Conservation (phyloP, 371 early-diverging fungal species). For the Mycotypha africana region DNA sequence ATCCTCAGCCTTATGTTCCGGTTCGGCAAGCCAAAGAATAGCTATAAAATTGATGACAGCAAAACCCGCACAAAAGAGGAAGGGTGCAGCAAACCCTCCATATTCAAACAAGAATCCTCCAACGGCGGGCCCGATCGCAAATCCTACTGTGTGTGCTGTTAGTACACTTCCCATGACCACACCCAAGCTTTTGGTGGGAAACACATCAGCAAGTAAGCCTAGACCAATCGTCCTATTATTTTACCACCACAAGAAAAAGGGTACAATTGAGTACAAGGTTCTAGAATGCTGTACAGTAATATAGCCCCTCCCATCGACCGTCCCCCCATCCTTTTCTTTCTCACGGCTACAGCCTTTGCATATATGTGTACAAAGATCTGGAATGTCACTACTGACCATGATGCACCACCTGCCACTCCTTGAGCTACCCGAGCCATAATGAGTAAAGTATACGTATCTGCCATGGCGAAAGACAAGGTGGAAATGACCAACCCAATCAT, state of each 20-base stretch:
- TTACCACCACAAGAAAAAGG: too few species aligned
- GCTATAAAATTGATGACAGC: constrained; percentile 66
- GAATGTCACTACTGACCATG: constrained; percentile 69
- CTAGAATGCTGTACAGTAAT: too few species aligned
- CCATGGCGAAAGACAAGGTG: constrained; percentile 65
- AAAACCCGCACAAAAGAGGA: constrained; percentile 66
- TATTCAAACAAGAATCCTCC: constrained; percentile 73
- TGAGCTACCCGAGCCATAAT: constrained; percentile 72
- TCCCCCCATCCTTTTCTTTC: too few species aligned
- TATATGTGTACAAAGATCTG: too few species aligned
- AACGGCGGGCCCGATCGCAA: constrained; percentile 70
- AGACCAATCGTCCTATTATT: constrained; percentile 69
- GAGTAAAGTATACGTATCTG: constrained; percentile 62
- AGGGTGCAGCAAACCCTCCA: constrained; percentile 66
- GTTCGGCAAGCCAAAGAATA: constrained; percentile 58
- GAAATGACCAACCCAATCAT: constrained; percentile 62
- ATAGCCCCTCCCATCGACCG: too few species aligned
- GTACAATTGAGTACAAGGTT: too few species aligned
- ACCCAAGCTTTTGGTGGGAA: constrained; percentile 63
- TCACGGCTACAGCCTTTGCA: too few species aligned
- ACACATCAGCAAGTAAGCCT: constrained; percentile 76
- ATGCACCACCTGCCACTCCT: constrained; percentile 75
- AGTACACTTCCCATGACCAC: constrained; percentile 73
- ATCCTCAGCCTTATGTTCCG: constrained; percentile 9
- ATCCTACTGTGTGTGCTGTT: constrained; percentile 68